phyloP scores from a whole-genome alignment of 2,329 filamentous ascomycete species.

The Paecilomyces variotii region DNA sequence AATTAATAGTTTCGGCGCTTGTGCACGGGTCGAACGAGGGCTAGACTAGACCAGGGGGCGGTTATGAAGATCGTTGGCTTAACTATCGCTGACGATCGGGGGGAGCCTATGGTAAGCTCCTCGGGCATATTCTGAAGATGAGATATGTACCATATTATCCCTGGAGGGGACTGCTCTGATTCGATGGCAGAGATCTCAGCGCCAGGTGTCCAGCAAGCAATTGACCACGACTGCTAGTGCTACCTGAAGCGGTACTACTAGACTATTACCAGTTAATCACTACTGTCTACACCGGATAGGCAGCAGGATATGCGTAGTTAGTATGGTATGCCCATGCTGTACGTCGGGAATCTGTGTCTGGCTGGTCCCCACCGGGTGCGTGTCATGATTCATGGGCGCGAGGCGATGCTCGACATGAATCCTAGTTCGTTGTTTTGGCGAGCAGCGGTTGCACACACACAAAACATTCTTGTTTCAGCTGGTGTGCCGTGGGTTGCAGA shows the following conservation, averaged over 20 bases:
- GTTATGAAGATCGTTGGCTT: no score
- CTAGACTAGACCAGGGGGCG: no score
- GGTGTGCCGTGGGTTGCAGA: not conserved
- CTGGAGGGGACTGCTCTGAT: not conserved
- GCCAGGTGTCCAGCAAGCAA: not conserved
- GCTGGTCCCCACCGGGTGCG: not conserved
- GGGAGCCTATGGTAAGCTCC: no score
- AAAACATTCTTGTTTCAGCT: not conserved
- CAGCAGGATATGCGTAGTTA: not conserved
- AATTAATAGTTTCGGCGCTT: no score
- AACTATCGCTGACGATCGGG: no score
- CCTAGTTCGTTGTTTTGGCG: not conserved
- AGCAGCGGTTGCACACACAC: not conserved
- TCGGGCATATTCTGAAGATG: not conserved
- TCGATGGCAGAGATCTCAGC: not conserved
- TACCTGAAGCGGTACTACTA: not conserved
- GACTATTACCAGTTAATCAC: not conserved
- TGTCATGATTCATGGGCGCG: not conserved
- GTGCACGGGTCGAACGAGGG: no score
- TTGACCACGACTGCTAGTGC: not conserved
- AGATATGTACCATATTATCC: not conserved
- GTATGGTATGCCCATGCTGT: not conserved
- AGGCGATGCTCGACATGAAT: not conserved
- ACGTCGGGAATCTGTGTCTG: not conserved
- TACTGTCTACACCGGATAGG: not conserved